These are phyloP conservation scores for Schizopora paradoxa DNA, from an alignment of 1,284 basidiomycete species.

Conservation along the genomic window DNA sequence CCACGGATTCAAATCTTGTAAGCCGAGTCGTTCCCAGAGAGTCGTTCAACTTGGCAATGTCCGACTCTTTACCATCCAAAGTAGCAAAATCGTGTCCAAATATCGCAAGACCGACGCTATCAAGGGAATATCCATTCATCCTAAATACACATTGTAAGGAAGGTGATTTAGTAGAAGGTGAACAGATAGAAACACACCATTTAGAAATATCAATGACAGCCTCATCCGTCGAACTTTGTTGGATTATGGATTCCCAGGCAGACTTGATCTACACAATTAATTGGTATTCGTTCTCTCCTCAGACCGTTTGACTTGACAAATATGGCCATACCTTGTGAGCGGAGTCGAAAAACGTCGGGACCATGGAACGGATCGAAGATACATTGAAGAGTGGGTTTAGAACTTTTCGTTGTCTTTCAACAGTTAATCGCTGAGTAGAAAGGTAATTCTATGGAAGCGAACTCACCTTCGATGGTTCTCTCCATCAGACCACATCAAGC, in stretches of 20 bases:
- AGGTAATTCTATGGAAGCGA: too few relatives aligned
- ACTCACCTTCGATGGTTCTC: background rate
- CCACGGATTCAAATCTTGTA: too few relatives aligned
- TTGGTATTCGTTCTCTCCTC: too few relatives aligned
- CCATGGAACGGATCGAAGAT: background rate
- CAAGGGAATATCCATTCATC: background rate
- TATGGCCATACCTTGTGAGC: background rate
- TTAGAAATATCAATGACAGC: background rate
- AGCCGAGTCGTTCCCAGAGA: too few relatives aligned
- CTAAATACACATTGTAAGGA: too few relatives aligned
- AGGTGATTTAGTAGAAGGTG: background rate
- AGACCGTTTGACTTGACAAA: too few relatives aligned
- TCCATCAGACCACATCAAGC: background rate
- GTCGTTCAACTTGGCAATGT: background rate
- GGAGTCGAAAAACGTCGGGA: background rate
- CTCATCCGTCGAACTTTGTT: background rate
- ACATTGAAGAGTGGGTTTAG: background rate
- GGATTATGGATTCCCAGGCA: background rate
- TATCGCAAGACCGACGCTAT: background rate
- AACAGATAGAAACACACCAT: background rate
- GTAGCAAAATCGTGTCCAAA: background rate
- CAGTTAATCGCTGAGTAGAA: too few relatives aligned
- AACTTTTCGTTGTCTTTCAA: background rate
- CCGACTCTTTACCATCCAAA: background rate
- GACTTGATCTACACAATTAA: background rate